These are phyloP conservation scores for Myxozyma vanderwaltii DNA, from an alignment of 805 yeast genomes.

Conservation along the genomic window DNA sequence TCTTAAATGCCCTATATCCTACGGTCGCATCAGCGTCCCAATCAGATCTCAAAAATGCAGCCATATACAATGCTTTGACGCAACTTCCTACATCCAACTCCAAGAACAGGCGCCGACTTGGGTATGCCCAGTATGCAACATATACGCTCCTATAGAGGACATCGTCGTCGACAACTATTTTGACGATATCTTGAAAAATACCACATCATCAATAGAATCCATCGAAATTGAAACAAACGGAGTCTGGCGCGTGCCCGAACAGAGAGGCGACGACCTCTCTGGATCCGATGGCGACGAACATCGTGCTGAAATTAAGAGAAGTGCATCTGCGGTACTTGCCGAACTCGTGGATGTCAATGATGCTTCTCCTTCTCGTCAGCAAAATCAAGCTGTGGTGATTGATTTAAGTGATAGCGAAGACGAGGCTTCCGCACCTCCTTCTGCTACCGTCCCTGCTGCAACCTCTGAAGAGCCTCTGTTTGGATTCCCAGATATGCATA, in stretches of 20 bases:
- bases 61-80: conserved; percentile 90
- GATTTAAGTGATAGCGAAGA: conserved; percentile 34
- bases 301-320: neutral
- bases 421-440: conserved; percentile 10
- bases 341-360: conserved; percentile 2
- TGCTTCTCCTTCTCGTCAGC: conserved; percentile 3
- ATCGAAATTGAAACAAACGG: conserved; percentile 75
- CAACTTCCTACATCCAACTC: conserved; percentile 65
- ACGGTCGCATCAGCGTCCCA: conserved; percentile 69
- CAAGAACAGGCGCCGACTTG: conserved; percentile 83
- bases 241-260: conserved; percentile 55
- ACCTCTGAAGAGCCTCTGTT: neutral
- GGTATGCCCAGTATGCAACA: conserved; percentile 83
- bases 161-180: conserved; percentile 62
- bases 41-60: conserved; percentile 68
- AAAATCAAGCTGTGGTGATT: conserved; percentile 21
- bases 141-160: conserved; percentile 53
- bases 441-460: neutral
- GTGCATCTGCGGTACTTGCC: neutral
- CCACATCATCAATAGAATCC: conserved; percentile 59
- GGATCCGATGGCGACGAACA: conserved; percentile 16
- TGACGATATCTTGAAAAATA: conserved; percentile 56
- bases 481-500: neutral
- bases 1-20: conserved; percentile 78
- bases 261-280: conserved; percentile 11